phyloP scores from a whole-genome alignment of 2,329 filamentous ascomycete species.

The Amylocarpus encephaloides region DNA sequence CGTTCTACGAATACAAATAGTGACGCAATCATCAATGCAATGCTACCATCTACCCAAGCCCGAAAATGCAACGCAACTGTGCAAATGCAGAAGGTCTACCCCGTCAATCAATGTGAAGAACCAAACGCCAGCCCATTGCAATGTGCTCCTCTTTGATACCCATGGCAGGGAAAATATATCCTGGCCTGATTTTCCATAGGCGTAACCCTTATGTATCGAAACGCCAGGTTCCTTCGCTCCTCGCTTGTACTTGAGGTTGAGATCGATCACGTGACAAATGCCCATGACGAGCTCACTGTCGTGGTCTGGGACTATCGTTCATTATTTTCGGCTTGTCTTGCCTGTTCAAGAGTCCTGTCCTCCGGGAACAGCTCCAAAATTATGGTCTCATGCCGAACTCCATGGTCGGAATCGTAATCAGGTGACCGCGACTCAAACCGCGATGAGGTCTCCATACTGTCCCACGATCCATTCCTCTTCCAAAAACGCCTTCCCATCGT shows the following conservation, averaged over 20 bases:
- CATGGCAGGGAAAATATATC: neutral
- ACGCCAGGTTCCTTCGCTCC: neutral
- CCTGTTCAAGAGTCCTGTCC: neutral
- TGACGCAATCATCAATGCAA: no score
- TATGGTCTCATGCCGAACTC: neutral
- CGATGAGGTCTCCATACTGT: constrained; percentile 4
- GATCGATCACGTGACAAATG: no score
- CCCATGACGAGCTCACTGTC: no score
- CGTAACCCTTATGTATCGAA: neutral
- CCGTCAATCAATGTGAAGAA: neutral
- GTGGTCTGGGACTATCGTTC: no score
- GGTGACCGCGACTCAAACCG: neutral
- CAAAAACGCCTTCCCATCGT: constrained; percentile 24
- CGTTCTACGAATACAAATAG: no score
- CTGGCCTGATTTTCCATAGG: neutral
- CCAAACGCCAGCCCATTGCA: neutral
- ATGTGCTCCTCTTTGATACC: neutral
- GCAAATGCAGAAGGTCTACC: neutral
- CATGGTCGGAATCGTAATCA: neutral
- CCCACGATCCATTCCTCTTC: neutral
- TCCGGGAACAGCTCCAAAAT: neutral
- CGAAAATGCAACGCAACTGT: neutral
- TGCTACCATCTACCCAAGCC: neutral
- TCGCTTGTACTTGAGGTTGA: no score
- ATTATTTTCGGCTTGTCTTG: no score